phyloP scores from a whole-genome alignment of 192 early-diverging fungal species.

The Backusella parvicylindrica region DNA sequence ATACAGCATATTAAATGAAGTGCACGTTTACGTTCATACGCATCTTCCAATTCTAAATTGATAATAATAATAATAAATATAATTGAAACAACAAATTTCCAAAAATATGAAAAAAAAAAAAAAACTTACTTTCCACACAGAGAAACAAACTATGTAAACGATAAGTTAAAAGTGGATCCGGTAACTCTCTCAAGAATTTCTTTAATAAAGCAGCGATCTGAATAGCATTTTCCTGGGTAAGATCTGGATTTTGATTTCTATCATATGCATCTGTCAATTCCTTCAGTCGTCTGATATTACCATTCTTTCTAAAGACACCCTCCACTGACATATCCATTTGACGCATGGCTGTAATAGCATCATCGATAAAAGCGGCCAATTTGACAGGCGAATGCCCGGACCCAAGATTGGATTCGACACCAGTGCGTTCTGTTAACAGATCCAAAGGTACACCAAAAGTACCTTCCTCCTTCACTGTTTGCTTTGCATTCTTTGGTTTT shows the following conservation, averaged over 20 bases:
- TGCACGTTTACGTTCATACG: constrained; percentile 53
- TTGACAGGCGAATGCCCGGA: constrained; percentile 62
- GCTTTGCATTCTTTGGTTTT: constrained; percentile 31
- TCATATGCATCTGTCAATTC: constrained; percentile 83
- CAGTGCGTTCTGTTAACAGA: constrained; percentile 77
- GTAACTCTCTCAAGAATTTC: constrained; percentile 93
- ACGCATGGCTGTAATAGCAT: constrained; percentile 70
- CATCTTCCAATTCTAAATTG: constrained; percentile 44
- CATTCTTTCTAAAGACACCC: constrained; percentile 97
- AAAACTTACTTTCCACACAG: constrained; percentile 58
- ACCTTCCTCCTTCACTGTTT: constrained; percentile 49
- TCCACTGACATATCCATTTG: constrained; percentile 79
- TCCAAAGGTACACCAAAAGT: constrained; percentile 93
- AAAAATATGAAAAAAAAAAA: not conserved
- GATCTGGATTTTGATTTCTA: constrained; percentile 68
- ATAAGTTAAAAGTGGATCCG: constrained; percentile 91
- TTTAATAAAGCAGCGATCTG: constrained; percentile 94
- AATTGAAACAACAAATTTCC: not conserved
- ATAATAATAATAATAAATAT: not conserved
- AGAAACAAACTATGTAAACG: constrained; percentile 85
- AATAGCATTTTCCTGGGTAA: constrained; percentile 73
- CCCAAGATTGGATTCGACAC: constrained; percentile 71
- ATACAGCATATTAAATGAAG: constrained; percentile 82
- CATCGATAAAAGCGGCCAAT: constrained; percentile 84
- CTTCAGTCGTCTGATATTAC: constrained; percentile 90